phyloP scores from a whole-genome alignment of 2,329 filamentous ascomycete genomes.

The Aspergillus brasiliensis region DNA sequence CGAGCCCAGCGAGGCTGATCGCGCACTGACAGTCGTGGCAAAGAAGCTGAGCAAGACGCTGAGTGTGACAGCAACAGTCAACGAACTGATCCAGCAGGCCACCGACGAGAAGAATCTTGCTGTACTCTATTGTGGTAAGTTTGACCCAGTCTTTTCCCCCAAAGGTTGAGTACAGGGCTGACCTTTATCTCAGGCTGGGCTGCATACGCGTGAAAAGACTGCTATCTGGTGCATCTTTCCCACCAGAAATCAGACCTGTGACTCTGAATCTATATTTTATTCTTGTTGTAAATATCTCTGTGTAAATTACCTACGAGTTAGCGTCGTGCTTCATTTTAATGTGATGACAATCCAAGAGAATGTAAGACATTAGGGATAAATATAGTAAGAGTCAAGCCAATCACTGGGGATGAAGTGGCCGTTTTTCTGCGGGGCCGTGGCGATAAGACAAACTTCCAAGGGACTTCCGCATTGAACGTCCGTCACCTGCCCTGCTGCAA shows the following conservation, averaged over 20 bases:
- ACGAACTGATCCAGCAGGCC: constrained; percentile 94
- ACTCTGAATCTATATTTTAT: too few species aligned
- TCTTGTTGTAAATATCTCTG: too few species aligned
- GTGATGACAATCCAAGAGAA: too few species aligned
- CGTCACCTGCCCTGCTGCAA: too few species aligned
- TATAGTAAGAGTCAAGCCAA: too few species aligned
- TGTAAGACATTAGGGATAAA: too few species aligned
- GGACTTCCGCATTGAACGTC: too few species aligned
- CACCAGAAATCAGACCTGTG: background rate
- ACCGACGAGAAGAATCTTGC: constrained; percentile 91
- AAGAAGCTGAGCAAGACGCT: constrained; percentile 95
- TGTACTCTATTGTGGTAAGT: constrained; percentile 77
- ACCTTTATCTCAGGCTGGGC: constrained; percentile 48
- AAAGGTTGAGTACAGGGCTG: background rate
- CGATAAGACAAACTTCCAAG: too few species aligned
- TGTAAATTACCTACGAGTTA: too few species aligned
- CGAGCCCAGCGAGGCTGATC: constrained; percentile 78
- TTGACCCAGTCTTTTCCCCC: background rate
- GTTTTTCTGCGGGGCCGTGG: too few species aligned
- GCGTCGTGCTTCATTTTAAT: too few species aligned
- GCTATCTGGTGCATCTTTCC: background rate
- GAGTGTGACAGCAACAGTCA: constrained; percentile 93
- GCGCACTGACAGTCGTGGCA: constrained; percentile 87
- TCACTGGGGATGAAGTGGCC: too few species aligned
- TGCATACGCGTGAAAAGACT: constrained; percentile 46